Evolutionary conservation across 2,329 filamentous ascomycete species (phyloP).

Genomic region (Phaeosphaeria sp.): DNA sequence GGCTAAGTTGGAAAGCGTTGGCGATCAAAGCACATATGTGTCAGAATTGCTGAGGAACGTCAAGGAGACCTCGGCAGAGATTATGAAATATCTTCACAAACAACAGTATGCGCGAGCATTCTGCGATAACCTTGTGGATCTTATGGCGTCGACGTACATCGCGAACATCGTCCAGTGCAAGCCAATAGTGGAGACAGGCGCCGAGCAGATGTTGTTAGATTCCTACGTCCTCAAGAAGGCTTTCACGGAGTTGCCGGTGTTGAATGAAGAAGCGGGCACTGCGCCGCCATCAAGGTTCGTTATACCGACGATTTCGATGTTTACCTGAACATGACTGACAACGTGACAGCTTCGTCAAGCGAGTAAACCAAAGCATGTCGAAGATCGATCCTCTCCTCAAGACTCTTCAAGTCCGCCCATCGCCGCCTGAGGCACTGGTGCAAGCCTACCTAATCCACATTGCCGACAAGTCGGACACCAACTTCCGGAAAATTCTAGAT

Average conservation of each 20-base stretch:
- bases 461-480: constrained; percentile 87
- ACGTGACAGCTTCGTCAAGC: constrained; percentile 75
- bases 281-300: constrained; percentile 60
- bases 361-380: constrained; percentile 82
- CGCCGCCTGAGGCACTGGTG: constrained; percentile 90
- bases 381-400: constrained; percentile 93
- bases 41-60: constrained; percentile 78
- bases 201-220: constrained; percentile 97
- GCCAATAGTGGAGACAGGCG: constrained; percentile 91
- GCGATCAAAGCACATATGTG: constrained; percentile 93
- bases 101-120: constrained; percentile 94
- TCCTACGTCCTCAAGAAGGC: constrained; percentile 88
- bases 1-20: constrained; percentile 91
- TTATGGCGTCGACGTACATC: constrained; percentile 80
- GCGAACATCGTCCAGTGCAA: constrained; percentile 85
- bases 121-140: constrained; percentile 93
- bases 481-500: constrained; percentile 96
- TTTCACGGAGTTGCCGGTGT: constrained; percentile 73
- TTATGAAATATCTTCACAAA: constrained; percentile 80
- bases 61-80: constrained; percentile 74
- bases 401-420: constrained; percentile 90
- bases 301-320: constrained; percentile 1
- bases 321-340: constrained; percentile 8
- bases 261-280: constrained; percentile 63
- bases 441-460: constrained; percentile 98